Conservation (phyloP, 306 rosid species). For the Spatholobus suberectus region DNA sequence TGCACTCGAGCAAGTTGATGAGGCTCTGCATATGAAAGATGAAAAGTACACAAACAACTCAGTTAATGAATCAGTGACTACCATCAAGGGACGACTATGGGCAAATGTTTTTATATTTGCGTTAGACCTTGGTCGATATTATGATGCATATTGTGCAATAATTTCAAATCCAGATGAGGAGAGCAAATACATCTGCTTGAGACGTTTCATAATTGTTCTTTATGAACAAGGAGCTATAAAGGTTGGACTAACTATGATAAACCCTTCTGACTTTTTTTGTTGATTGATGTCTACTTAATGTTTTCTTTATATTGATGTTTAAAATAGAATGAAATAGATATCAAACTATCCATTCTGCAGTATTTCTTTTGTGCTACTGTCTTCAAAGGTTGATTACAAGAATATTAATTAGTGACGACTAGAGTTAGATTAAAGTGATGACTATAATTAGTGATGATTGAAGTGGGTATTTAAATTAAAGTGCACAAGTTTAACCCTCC, state of each 20-base stretch:
- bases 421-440: conserved; percentile 9
- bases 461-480: conserved; percentile 7
- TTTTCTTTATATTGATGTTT: neutral
- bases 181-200: conserved; percentile 88
- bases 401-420: conserved; percentile 20
- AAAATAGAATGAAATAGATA: neutral
- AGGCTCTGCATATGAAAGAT: conserved; percentile 56
- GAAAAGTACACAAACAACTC: conserved; percentile 45
- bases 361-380: neutral
- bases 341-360: conserved; percentile 3
- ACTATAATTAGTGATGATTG: neutral
- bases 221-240: conserved; percentile 81
- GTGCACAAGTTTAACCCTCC: neutral
- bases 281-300: conserved; percentile 10
- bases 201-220: conserved; percentile 91
- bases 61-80: conserved; percentile 63
- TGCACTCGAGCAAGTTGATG: conserved; percentile 97
- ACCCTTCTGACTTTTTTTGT: conserved; percentile 23
- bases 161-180: conserved; percentile 96
- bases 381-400: conserved; percentile 22
- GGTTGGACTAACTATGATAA: conserved; percentile 52
- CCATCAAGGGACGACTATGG: conserved; percentile 90
- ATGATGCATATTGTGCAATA: conserved; percentile 95
- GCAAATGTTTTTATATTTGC: conserved; percentile 92
- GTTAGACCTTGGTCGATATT: conserved; percentile 75